These are phyloP conservation scores for Oryza longistaminata DNA, from an alignment of 176 grass and related monocot genomes.

Conservation along the genomic window DNA sequence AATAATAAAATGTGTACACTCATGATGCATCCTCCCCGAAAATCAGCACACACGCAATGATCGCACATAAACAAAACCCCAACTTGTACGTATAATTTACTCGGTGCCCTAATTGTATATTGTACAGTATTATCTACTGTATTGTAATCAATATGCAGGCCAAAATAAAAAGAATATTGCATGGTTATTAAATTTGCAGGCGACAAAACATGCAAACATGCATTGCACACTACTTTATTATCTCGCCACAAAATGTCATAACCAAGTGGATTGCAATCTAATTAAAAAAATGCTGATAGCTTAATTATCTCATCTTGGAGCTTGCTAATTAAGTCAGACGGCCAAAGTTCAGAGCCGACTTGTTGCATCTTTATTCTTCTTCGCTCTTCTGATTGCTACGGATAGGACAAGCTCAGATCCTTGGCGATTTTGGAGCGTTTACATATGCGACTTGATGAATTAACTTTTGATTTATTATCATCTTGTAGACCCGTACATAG, in stretches of 20 bases:
- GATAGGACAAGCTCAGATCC: background rate
- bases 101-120: background rate
- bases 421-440: background rate
- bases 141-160: background rate
- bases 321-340: conserved; percentile 23
- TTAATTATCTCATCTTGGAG: conserved; percentile 26
- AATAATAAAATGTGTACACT: background rate
- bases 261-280: background rate
- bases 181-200: background rate
- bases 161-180: background rate
- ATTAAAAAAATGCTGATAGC: conserved; percentile 17
- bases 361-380: background rate
- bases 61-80: background rate
- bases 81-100: background rate
- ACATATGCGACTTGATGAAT: background rate
- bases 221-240: background rate
- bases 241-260: background rate
- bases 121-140: background rate
- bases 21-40: background rate
- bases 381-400: conserved; percentile 12
- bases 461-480: background rate
- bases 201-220: background rate
- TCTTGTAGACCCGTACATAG: background rate
- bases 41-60: background rate
- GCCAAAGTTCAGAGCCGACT: background rate